These are phyloP conservation scores for Chaetomium sp. DNA, from an alignment of 2,329 filamentous ascomycete species.

Conservation along the genomic window DNA sequence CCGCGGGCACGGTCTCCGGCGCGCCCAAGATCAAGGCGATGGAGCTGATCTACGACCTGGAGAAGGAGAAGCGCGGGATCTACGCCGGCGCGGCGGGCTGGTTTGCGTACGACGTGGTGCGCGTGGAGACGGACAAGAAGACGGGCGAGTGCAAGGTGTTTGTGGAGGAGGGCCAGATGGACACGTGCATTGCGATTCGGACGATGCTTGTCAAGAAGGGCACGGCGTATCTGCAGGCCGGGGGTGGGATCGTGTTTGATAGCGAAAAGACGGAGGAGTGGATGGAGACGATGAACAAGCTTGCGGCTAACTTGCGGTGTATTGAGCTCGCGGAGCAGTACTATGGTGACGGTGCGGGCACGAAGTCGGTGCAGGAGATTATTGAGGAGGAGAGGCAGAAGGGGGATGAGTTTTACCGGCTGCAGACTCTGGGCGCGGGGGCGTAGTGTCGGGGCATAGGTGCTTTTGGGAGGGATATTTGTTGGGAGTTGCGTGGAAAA, in stretches of 20 bases:
- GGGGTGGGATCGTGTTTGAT: constrained; percentile 90
- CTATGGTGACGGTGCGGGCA: constrained; percentile 30
- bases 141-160: neutral
- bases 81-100: constrained; percentile 97
- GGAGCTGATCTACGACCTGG: constrained; percentile 92
- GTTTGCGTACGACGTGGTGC: constrained; percentile 78
- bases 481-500: neutral
- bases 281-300: constrained; percentile 92
- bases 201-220: constrained; percentile 95
- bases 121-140: constrained; percentile 40
- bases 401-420: constrained; percentile 22
- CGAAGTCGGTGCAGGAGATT: constrained; percentile 25
- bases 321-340: constrained; percentile 75
- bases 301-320: constrained; percentile 82
- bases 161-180: constrained; percentile 74
- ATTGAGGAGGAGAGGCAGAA: constrained; percentile 26
- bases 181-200: constrained; percentile 71
- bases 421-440: constrained; percentile 18
- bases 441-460: neutral
- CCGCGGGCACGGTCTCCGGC: constrained; percentile 89
- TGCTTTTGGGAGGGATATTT: neutral
- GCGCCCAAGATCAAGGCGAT: constrained; percentile 95
- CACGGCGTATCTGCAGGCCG: constrained; percentile 82
- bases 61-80: constrained; percentile 87
- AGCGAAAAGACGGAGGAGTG: constrained; percentile 88